These are phyloP conservation scores for Onygena corvina DNA, from an alignment of 2,329 filamentous ascomycete genomes.

Conservation along the genomic window DNA sequence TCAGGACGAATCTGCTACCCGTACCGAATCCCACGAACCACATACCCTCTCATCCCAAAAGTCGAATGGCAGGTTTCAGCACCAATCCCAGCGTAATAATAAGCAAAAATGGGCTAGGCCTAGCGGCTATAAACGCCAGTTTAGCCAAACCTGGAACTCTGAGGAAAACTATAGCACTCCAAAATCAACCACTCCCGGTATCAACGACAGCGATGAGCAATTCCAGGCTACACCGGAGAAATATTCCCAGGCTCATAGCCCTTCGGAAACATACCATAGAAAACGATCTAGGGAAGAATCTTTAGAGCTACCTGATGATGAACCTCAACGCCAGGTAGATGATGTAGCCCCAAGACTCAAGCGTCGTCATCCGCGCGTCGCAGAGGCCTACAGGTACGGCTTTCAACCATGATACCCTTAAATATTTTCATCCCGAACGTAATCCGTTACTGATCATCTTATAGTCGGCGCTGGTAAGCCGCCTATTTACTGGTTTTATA, in stretches of 20 bases:
- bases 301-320: conserved; percentile 17
- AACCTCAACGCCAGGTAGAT: conserved; percentile 24
- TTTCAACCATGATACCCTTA: conserved; percentile 5
- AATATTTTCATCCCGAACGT: neutral
- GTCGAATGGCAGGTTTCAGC: neutral
- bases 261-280: conserved; percentile 8
- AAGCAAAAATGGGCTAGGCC: neutral
- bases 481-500: neutral
- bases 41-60: neutral
- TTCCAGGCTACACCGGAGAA: neutral
- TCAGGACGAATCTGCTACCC: neutral
- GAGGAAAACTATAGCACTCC: neutral
- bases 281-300: conserved; percentile 14
- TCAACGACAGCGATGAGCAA: conserved; percentile 1
- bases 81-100: neutral
- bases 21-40: neutral
- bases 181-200: neutral
- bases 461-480: conserved; percentile 31
- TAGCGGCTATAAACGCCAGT: neutral
- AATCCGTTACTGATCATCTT: conserved; percentile 14
- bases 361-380: conserved; percentile 30
- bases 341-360: conserved; percentile 25
- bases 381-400: conserved; percentile 30
- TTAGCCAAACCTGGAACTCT: neutral
- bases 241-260: neutral